Conservation (phyloP, 2,329 filamentous ascomycete species). For the Cladosporium sp. region DNA sequence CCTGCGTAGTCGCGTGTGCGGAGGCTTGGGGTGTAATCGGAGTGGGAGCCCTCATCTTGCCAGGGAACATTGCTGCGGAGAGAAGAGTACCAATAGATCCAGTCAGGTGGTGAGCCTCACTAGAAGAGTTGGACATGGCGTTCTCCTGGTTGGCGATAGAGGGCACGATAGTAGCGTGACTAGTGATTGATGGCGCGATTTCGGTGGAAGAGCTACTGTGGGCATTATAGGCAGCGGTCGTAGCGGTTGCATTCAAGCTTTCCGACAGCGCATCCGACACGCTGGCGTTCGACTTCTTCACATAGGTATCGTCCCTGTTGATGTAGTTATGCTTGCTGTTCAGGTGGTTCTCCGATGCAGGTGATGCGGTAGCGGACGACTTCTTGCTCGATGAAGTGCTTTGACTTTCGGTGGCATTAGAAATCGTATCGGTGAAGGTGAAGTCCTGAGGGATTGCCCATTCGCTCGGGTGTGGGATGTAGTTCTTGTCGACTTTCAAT, state of each 20-base stretch:
- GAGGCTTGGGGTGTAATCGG: background rate
- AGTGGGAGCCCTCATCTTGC: background rate
- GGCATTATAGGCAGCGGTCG: background rate
- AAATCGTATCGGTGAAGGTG: conserved; percentile 4
- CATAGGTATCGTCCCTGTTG: background rate
- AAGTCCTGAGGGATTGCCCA: conserved; percentile 5
- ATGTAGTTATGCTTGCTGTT: background rate
- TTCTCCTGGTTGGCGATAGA: background rate
- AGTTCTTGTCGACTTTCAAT: background rate
- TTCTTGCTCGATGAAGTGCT: background rate
- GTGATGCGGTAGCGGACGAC: background rate
- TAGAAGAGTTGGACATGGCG: background rate
- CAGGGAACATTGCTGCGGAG: conserved; percentile 1
- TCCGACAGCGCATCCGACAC: background rate
- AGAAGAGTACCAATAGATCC: conserved; percentile 4
- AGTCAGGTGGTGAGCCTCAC: background rate
- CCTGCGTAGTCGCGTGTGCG: background rate
- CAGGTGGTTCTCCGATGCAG: background rate
- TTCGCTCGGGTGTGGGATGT: conserved; percentile 8
- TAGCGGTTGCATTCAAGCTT: background rate
- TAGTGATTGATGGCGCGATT: background rate
- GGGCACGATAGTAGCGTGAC: background rate
- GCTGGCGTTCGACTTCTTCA: background rate
- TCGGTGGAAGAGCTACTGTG: background rate
- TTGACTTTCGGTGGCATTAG: background rate